phyloP scores from a whole-genome alignment of 345 rosid genomes.

The Brassica juncea region DNA sequence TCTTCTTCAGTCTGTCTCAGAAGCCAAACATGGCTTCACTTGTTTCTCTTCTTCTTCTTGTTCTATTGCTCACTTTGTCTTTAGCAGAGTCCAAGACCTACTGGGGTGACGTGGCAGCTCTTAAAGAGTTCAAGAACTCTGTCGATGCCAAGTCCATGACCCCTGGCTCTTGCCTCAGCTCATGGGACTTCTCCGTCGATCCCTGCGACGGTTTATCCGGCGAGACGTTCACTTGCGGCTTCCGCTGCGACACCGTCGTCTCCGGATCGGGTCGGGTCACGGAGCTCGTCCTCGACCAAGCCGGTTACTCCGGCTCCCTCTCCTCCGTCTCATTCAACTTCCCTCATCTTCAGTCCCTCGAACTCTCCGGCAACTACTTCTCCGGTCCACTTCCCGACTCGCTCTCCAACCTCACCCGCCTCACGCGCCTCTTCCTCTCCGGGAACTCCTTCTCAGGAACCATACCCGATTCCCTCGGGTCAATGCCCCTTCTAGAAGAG shows the following conservation, averaged over 20 bases:
- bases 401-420: background rate
- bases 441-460: background rate
- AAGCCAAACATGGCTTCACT: background rate
- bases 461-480: background rate
- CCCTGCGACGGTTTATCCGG: background rate
- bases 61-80: background rate
- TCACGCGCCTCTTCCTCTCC: background rate
- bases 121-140: background rate
- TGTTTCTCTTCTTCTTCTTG: background rate
- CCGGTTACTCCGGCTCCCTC: background rate
- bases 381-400: background rate
- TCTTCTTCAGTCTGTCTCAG: conserved; percentile 4
- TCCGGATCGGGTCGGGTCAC: background rate
- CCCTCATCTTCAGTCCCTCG: background rate
- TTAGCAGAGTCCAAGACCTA: background rate
- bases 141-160: background rate
- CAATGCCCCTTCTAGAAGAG: background rate
- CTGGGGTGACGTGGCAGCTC: conserved; percentile 5
- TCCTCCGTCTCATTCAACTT: background rate
- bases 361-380: background rate
- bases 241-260: background rate
- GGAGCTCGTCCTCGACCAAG: background rate
- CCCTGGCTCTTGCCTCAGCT: background rate
- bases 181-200: background rate
- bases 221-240: background rate